Evolutionary conservation across 2,329 filamentous ascomycete species (phyloP).

Genomic region (Cyphellophora europaea): DNA sequence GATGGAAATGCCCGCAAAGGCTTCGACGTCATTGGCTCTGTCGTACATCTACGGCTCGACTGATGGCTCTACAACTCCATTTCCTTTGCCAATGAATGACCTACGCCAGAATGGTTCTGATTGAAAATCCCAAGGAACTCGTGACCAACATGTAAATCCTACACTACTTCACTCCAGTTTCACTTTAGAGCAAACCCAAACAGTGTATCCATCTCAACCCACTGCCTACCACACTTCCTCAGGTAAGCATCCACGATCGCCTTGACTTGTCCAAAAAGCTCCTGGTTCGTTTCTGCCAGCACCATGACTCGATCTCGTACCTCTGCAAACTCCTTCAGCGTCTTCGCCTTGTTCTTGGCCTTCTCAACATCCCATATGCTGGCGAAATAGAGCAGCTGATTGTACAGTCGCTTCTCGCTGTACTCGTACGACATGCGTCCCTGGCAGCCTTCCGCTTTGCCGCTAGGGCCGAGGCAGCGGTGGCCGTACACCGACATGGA

Average conservation of each 20-base stretch:
- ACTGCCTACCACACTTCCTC: conserved; percentile 81
- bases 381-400: conserved; percentile 83
- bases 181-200: conserved; percentile 51
- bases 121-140: too few relatives aligned
- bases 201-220: conserved; percentile 86
- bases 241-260: conserved; percentile 72
- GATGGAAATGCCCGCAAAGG: too few relatives aligned
- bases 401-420: conserved; percentile 83
- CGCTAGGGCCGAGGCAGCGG: conserved; percentile 78
- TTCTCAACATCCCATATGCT: conserved; percentile 84
- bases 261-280: conserved; percentile 67
- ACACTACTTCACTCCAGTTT: too few relatives aligned
- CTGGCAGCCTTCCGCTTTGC: conserved; percentile 72
- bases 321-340: conserved; percentile 41
- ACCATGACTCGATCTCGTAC: conserved; percentile 58
- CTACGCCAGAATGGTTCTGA: too few relatives aligned
- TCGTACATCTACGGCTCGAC: too few relatives aligned
- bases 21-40: too few relatives aligned
- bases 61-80: too few relatives aligned
- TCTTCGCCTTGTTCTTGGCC: conserved; percentile 46
- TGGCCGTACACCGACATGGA: conserved; percentile 91
- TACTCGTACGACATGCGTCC: conserved; percentile 86
- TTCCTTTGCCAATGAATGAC: too few relatives aligned
- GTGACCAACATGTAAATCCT: too few relatives aligned
- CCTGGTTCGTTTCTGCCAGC: conserved; percentile 73